These are phyloP conservation scores for Trichosanthes truncata DNA, from an alignment of 306 rosid species.

Conservation along the genomic window DNA sequence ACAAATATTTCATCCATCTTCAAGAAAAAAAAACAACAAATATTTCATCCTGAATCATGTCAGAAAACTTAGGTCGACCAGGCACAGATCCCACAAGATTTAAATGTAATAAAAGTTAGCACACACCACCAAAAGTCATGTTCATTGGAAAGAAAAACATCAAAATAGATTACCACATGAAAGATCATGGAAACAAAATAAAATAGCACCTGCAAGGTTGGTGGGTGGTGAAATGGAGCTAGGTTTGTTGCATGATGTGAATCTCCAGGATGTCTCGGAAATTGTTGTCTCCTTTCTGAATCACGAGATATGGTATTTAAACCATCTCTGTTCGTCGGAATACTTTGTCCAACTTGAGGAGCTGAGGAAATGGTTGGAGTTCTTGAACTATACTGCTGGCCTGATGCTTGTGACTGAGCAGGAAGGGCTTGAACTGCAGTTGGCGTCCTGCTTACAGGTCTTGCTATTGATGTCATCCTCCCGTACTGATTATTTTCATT, in stretches of 20 bases:
- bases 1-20: background rate
- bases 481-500: slow-evolving; percentile 41
- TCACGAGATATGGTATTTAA: slow-evolving; percentile 29
- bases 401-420: slow-evolving; percentile 33
- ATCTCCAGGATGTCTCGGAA: slow-evolving; percentile 35
- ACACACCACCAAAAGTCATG: background rate
- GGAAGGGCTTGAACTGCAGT: slow-evolving; percentile 84
- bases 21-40: too few relatives aligned
- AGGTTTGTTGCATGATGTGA: slow-evolving; percentile 35
- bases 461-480: slow-evolving; percentile 23
- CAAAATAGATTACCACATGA: background rate
- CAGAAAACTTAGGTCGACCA: background rate
- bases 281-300: slow-evolving; percentile 49
- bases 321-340: slow-evolving; percentile 23
- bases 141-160: background rate
- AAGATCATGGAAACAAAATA: background rate
- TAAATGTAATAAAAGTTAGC: background rate
- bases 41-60: background rate
- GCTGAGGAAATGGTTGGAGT: slow-evolving; percentile 30
- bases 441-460: slow-evolving; percentile 39
- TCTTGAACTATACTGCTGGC: slow-evolving; percentile 35
- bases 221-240: slow-evolving; percentile 28
- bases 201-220: slow-evolving; percentile 44
- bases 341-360: slow-evolving; percentile 34
- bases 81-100: background rate